Conservation (phyloP, 495 filamentous ascomycete genomes). For the Lophiostoma macrostomum region DNA sequence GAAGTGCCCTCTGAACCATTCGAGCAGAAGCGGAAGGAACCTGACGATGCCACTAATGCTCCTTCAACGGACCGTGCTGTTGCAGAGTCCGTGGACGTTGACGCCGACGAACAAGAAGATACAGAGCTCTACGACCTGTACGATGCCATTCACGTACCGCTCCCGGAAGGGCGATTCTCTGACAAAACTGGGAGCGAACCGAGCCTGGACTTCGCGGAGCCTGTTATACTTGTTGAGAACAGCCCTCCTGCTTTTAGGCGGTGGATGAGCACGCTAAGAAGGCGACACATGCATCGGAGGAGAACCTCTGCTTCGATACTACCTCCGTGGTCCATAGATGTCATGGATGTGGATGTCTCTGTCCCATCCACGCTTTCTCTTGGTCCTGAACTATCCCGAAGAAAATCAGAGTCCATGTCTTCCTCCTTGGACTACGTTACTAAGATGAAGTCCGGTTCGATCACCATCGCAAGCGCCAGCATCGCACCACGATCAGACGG, state of each 20-base stretch:
- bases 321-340: slow-evolving; percentile 49
- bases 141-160: slow-evolving; percentile 27
- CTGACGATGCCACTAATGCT: not conserved
- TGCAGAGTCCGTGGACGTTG: slow-evolving; percentile 6
- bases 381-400: slow-evolving; percentile 37
- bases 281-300: slow-evolving; percentile 37
- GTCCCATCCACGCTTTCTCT: not conserved
- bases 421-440: slow-evolving; percentile 73
- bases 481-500: slow-evolving; percentile 57
- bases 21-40: not conserved
- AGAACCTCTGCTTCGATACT: slow-evolving; percentile 33
- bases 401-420: slow-evolving; percentile 58
- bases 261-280: slow-evolving; percentile 56
- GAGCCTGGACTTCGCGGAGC: not conserved
- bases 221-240: not conserved
- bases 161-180: slow-evolving; percentile 21
- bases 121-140: slow-evolving; percentile 16
- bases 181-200: slow-evolving; percentile 11
- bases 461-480: slow-evolving; percentile 69
- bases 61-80: not conserved
- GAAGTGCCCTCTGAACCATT: not conserved
- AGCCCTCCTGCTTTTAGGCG: slow-evolving; percentile 46
- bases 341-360: slow-evolving; percentile 30
- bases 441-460: slow-evolving; percentile 70
- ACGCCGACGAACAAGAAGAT: slow-evolving; percentile 1